phyloP scores from a whole-genome alignment of 148 eudicot genomes.

The Rhododendron kiyosumense region DNA sequence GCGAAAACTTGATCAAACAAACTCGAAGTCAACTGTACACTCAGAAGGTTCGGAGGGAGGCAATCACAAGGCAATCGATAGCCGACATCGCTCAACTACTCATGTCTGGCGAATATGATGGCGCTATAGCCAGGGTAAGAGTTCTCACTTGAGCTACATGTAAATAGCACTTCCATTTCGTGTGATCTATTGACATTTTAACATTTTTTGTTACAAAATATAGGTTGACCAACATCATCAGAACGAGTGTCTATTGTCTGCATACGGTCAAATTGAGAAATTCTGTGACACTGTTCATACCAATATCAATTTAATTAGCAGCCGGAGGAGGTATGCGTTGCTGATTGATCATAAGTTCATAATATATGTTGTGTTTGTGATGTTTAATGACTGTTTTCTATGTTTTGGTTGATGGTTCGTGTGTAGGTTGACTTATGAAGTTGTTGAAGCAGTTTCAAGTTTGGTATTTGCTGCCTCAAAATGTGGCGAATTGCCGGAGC shows the following conservation, averaged over 20 bases:
- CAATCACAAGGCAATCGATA: slow-evolving; percentile 20
- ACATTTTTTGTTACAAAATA: neutral
- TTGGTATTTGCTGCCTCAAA: slow-evolving; percentile 31
- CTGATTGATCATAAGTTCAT: neutral
- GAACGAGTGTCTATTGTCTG: slow-evolving; percentile 19
- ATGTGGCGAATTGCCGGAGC: slow-evolving; percentile 28
- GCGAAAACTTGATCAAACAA: slow-evolving; percentile 21
- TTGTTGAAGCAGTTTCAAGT: slow-evolving; percentile 24
- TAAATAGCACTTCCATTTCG: neutral
- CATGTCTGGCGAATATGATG: neutral
- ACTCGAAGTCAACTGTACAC: slow-evolving; percentile 3
- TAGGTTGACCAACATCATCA: slow-evolving; percentile 18
- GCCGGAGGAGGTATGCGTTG: slow-evolving; percentile 8
- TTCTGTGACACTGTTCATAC: slow-evolving; percentile 15
- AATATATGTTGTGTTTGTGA: neutral
- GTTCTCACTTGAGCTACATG: neutral
- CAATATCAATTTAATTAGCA: slow-evolving; percentile 2
- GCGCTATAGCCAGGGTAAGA: slow-evolving; percentile 16
- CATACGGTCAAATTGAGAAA: slow-evolving; percentile 22
- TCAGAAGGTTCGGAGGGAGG: slow-evolving; percentile 21
- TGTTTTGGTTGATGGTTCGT: neutral
- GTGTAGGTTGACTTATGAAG: slow-evolving; percentile 10
- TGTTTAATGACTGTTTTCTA: neutral
- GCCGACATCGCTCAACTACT: slow-evolving; percentile 22
- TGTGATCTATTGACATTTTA: neutral